Evolutionary conservation across 306 rosid species (phyloP).

Genomic region (Crotalaria pallida): DNA sequence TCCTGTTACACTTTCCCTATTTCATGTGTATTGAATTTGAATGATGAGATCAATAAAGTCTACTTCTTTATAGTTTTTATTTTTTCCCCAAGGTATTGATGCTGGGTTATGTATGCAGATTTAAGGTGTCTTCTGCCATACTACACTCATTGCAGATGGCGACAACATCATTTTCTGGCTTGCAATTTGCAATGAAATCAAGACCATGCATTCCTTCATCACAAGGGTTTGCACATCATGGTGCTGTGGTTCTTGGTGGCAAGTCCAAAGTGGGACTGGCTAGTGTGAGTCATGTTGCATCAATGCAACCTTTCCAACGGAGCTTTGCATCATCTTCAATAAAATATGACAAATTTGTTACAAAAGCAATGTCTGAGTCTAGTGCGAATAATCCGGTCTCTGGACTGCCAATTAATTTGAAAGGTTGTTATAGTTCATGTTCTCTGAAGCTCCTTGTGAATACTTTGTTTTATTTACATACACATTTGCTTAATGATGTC

Average conservation of each 20-base stretch:
- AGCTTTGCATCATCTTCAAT: slow-evolving; percentile 48
- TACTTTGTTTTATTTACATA: neutral
- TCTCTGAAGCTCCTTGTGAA: neutral
- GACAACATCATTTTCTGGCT: slow-evolving; percentile 62
- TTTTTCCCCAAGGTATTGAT: slow-evolving; percentile 1
- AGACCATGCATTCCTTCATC: slow-evolving; percentile 55
- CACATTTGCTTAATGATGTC: slow-evolving; percentile 2
- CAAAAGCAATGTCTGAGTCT: slow-evolving; percentile 66
- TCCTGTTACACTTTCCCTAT: neutral
- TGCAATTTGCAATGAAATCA: slow-evolving; percentile 69
- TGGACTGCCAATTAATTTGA: slow-evolving; percentile 76
- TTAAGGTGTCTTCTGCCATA: slow-evolving; percentile 23
- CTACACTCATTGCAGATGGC: slow-evolving; percentile 48
- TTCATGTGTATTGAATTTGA: neutral
- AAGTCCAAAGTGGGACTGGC: slow-evolving; percentile 50
- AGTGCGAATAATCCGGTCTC: slow-evolving; percentile 45
- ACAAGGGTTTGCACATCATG: slow-evolving; percentile 36
- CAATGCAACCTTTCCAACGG: slow-evolving; percentile 42
- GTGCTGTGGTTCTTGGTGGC: slow-evolving; percentile 32
- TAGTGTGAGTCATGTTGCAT: slow-evolving; percentile 44
- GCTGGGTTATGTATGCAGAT: slow-evolving; percentile 26
- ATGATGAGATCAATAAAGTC: neutral
- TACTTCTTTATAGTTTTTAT: neutral
- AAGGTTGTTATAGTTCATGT: slow-evolving; percentile 55
- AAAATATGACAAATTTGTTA: slow-evolving; percentile 34